A percentile compares a stretch with the other conserved stretches of the same genome.
phyloP scores from a whole-genome alignment of 129 eudicot genomes.

The Tagetes patula region DNA sequence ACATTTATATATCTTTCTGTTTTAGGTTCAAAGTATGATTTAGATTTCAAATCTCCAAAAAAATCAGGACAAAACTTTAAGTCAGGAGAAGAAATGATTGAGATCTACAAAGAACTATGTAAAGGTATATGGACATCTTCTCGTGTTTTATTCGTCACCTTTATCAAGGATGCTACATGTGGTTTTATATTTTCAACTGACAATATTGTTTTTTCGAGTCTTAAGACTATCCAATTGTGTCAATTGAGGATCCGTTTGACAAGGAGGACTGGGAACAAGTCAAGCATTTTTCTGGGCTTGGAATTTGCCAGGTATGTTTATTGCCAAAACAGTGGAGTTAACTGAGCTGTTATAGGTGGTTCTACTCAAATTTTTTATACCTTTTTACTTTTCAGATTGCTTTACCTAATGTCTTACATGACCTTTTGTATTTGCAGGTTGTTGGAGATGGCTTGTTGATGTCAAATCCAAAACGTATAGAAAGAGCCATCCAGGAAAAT shows the following conservation, averaged over 20 bases:
- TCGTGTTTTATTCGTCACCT: conserved; percentile 1
- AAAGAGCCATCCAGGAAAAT: conserved; percentile 72
- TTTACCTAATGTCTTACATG: conserved; percentile 11
- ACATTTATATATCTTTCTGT: conserved; percentile 19
- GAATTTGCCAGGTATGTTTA: conserved; percentile 78
- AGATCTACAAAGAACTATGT: conserved; percentile 83
- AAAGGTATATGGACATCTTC: conserved; percentile 51
- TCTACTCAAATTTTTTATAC: not conserved
- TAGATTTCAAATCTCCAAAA: conserved; percentile 74
- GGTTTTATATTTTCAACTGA: conserved; percentile 4
- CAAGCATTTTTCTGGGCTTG: conserved; percentile 63
- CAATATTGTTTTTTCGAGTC: not conserved
- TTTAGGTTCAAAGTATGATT: conserved; percentile 91
- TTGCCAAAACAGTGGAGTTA: not conserved
- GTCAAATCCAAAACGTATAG: conserved; percentile 92
- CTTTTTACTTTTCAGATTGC: not conserved
- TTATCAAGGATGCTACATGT: not conserved
- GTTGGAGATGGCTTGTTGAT: conserved; percentile 85
- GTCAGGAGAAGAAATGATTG: conserved; percentile 95
- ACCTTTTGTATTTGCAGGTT: conserved; percentile 53
- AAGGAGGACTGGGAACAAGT: conserved; percentile 98
- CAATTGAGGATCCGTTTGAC: conserved; percentile 99
- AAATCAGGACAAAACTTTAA: conserved; percentile 88
- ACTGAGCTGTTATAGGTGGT: not conserved
- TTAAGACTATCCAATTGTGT: conserved; percentile 94